phyloP scores from a whole-genome alignment of 352 stramenopile species.

The Globisporangium rhizosaccharum region DNA sequence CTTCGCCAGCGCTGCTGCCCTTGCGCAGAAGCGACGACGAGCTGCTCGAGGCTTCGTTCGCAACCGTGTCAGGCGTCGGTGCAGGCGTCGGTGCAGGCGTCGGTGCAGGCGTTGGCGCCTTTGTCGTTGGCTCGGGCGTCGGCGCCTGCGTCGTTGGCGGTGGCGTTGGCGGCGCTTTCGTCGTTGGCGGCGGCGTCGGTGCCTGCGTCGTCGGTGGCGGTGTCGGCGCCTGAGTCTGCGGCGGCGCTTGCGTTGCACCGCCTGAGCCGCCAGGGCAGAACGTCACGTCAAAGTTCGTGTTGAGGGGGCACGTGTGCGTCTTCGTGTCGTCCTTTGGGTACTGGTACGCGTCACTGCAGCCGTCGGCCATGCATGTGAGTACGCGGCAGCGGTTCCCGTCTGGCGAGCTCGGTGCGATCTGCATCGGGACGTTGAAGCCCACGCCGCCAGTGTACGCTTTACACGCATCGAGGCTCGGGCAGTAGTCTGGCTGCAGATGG shows the following conservation, averaged over 20 bases:
- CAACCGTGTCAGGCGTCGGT: constrained; percentile 8
- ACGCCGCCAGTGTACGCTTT: constrained; percentile 49
- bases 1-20: constrained; percentile 1
- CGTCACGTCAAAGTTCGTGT: constrained; percentile 50
- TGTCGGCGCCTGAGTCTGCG: constrained; percentile 7
- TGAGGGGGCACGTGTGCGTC: constrained; percentile 50
- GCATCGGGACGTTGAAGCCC: constrained; percentile 69
- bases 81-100: constrained; percentile 3
- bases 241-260: constrained; percentile 9
- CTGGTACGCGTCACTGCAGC: constrained; percentile 60
- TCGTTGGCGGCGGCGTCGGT: constrained; percentile 16
- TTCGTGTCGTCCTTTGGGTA: constrained; percentile 67
- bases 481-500: constrained; percentile 31
- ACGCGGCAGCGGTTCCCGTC: constrained; percentile 35
- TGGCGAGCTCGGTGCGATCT: constrained; percentile 39
- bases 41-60: constrained; percentile 8
- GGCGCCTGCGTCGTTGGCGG: constrained; percentile 1
- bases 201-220: constrained; percentile 17
- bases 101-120: constrained; percentile 11
- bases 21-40: constrained; percentile 6
- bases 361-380: constrained; percentile 49
- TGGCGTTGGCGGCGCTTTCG: constrained; percentile 4
- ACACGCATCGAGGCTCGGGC: constrained; percentile 39
- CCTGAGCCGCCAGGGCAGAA: constrained; percentile 32
- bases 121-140: constrained; percentile 6